Base-by-base conservation (phyloP, 768 basidiomycete genomes). In the Tephrocybe sp. region DNA sequence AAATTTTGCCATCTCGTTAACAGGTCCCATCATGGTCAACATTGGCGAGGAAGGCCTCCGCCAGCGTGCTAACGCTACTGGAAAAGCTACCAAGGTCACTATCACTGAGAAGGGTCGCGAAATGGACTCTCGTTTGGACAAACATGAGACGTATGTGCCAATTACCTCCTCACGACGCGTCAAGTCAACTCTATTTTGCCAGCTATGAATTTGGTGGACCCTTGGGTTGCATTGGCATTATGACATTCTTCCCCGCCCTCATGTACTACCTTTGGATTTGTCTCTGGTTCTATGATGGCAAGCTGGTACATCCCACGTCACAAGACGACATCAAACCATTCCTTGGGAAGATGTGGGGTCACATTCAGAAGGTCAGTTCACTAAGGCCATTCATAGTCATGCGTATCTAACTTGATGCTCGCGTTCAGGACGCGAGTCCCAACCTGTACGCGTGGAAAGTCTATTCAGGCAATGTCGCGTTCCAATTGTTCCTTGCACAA, bases 231-330 rank as follows among this genome's bases (percentile, higher is more conserved):
- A 68, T 83, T 10, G 89, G 87, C 11, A 98, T 99, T 72, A 98
- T 99, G 89, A 76, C 85, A 16, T 86, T 89, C 41, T 99, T 99
- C 65, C 97, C 97, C 0, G 68, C 87, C 20, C 78, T 98, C 54
- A 98, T 99, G 94, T 99, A 97, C 69, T 99, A 98, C 73, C 81
- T 98, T 55, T 98, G 93, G 92, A 92, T 92, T 52, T 99, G 97
- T 64, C 79, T 98, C 32, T 92, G 88, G 84, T 96, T 95, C 69
- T 94, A 98, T 64, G 88, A 97, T 57, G 97, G 97, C 36, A 78
- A 79, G 57, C 73, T 94, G 32, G 81, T 87, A 7, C 67, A 76
- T 56, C 94, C 93, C 0, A 69, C 69, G 12, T 88, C 88, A 7
- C 52, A 79, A 23, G 82, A 80, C 22, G 89, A 91, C 51, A 76